Conservation (phyloP, 2,329 filamentous ascomycete genomes). For the Neurospora sp. region DNA sequence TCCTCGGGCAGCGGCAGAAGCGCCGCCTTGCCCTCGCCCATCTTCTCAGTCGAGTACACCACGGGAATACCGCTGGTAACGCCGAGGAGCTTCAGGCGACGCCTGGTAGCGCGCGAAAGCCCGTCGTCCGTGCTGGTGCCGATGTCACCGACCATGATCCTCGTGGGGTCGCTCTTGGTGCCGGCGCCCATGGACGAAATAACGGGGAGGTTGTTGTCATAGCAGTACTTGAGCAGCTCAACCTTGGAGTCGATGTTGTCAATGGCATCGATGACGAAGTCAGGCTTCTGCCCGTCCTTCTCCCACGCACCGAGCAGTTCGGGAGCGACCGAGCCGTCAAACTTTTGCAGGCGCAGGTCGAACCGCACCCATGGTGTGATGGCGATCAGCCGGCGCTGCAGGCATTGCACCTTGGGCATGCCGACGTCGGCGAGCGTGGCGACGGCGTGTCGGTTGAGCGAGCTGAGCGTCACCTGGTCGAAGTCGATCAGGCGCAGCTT, state of each 20-base stretch:
- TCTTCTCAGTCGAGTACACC: slow-evolving; percentile 86
- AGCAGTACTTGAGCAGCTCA: slow-evolving; percentile 77
- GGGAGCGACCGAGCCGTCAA: slow-evolving; percentile 56
- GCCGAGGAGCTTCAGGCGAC: slow-evolving; percentile 66
- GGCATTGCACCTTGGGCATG: slow-evolving; percentile 79
- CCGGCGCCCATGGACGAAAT: slow-evolving; percentile 95
- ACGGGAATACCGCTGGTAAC: slow-evolving; percentile 80
- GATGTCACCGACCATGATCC: slow-evolving; percentile 86
- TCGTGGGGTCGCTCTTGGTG: slow-evolving; percentile 78
- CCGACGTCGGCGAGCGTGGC: slow-evolving; percentile 92
- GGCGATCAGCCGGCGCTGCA: slow-evolving; percentile 70
- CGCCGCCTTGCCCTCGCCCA: slow-evolving; percentile 82
- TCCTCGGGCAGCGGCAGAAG: slow-evolving; percentile 79
- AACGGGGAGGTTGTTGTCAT: slow-evolving; percentile 65
- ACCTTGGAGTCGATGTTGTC: slow-evolving; percentile 99
- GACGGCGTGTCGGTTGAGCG: slow-evolving; percentile 89
- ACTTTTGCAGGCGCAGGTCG: slow-evolving; percentile 77
- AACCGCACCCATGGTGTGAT: slow-evolving; percentile 88
- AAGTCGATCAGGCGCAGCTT: slow-evolving; percentile 87
- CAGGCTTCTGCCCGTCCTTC: slow-evolving; percentile 51
- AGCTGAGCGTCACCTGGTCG: slow-evolving; percentile 92
- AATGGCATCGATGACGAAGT: slow-evolving; percentile 93
- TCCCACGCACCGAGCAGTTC: slow-evolving; percentile 58
- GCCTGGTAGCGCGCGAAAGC: slow-evolving; percentile 73
- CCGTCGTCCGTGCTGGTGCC: slow-evolving; percentile 79